Evolutionary conservation across 345 rosid genomes (phyloP), one percentile per base, ranked within the genome.

Genomic region (Laguncularia racemosa): DNA sequence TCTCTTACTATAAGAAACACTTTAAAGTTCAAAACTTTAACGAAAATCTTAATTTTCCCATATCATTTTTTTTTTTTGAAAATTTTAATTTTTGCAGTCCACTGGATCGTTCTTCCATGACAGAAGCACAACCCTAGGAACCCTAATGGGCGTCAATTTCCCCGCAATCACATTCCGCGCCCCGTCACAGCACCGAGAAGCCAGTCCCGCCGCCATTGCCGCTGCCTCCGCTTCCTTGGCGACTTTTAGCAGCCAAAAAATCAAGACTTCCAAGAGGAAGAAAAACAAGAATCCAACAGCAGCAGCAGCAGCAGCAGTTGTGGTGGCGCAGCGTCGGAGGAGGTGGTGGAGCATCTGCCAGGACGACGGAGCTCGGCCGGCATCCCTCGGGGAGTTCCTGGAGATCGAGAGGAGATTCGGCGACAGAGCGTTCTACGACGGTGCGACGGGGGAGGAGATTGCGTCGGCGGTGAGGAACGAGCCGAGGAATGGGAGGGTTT

Each of bases 101-200:
- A 91, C 96, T 50, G 96, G 95, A 3, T 88, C 98, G 2, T 91
- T 91, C 81, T 91, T 91, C 73, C 96, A 86, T 56, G 98, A 91
- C 51, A 75, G 96, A 76, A 91, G 98, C 95, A 88, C 90, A 44
- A 82, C 95, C 14, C 69, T 91, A 7, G 98, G 98, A 1, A 88
- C 98, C 20, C 77, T 91, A 44, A 91, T 91, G 96, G 96, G 98
- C 2, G 87, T 86, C 11, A 88, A 73, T 48, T 88, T 82, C 72
- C 80, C 96, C 6, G 78, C 95, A 46, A 65, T 83, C 57, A 64
- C 89, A 13, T 79, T 91, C 64, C 61, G 91, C 58, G 82, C 85
- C 21, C 76, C 86, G 0, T 76, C 97, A 1, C 84, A 71, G 53
- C 70, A 68, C 13, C 87, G 73, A 20, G 76, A 74, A 57, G 53